Conservation (phyloP, 192 early-diverging fungal species). For the Backusella westeae region DNA sequence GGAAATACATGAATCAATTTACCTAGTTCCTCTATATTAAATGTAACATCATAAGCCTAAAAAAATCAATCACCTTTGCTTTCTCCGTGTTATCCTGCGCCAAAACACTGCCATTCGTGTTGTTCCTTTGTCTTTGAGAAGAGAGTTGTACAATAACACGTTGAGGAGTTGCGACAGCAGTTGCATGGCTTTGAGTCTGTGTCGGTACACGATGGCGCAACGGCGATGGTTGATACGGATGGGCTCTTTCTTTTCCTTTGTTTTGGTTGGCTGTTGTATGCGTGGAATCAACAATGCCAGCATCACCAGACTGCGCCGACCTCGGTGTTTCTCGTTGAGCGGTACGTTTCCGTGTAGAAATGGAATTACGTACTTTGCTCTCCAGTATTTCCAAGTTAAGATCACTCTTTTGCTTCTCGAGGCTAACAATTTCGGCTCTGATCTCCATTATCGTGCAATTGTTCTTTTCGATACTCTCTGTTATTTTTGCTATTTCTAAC, state of each 20-base stretch:
- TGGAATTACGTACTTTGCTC: not conserved
- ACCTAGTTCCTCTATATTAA: not conserved
- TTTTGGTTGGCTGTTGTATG: not conserved
- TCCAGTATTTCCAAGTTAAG: not conserved
- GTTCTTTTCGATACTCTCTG: not conserved
- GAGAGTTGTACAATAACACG: not conserved
- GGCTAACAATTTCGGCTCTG: not conserved
- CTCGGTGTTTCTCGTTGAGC: not conserved
- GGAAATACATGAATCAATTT: not conserved
- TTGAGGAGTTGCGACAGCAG: not conserved
- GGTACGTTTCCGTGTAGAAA: not conserved
- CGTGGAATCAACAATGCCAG: not conserved
- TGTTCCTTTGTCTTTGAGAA: not conserved
- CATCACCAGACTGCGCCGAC: not conserved
- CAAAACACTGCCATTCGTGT: not conserved
- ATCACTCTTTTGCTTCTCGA: not conserved
- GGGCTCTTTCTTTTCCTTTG: not conserved
- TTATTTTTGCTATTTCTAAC: not conserved
- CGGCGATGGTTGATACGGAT: not conserved
- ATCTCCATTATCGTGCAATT: not conserved
- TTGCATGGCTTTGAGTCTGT: not conserved
- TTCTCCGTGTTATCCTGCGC: not conserved
- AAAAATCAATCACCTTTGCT: conserved; percentile 1
- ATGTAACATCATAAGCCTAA: not conserved
- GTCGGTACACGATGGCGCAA: not conserved